Conservation (phyloP, 805 yeast species). For the Blastobotrys mokoenaii region DNA sequence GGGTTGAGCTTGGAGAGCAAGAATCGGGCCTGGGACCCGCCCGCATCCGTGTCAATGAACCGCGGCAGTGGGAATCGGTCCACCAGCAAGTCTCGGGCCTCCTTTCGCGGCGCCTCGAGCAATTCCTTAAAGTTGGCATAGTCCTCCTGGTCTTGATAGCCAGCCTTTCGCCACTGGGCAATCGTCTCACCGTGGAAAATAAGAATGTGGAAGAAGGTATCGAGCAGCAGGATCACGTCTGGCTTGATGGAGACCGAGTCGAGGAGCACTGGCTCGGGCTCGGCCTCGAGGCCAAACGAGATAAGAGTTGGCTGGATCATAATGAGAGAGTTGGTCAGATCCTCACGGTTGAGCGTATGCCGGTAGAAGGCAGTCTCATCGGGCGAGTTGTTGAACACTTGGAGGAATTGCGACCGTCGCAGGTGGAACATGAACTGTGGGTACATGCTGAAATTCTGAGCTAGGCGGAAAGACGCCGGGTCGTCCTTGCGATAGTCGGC, state of each 20-base stretch:
- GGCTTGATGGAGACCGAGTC: slow-evolving; percentile 91
- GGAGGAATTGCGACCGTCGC: slow-evolving; percentile 92
- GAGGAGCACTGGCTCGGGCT: slow-evolving; percentile 81
- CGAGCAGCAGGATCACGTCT: slow-evolving; percentile 78
- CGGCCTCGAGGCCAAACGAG: slow-evolving; percentile 73
- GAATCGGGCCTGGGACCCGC: slow-evolving; percentile 98
- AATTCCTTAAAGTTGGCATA: slow-evolving; percentile 81
- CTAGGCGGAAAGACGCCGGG: slow-evolving; percentile 69
- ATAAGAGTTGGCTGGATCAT: slow-evolving; percentile 98
- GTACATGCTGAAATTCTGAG: slow-evolving; percentile 75
- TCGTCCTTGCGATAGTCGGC: slow-evolving; percentile 90
- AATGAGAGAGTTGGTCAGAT: slow-evolving; percentile 82
- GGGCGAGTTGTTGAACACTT: slow-evolving; percentile 95
- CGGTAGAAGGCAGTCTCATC: slow-evolving; percentile 98
- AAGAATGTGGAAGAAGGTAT: slow-evolving; percentile 93
- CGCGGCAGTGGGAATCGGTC: slow-evolving; percentile 98
- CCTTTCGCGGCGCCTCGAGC: slow-evolving; percentile 81
- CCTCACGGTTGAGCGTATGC: slow-evolving; percentile 85
- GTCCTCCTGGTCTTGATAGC: slow-evolving; percentile 86
- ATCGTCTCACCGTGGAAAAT: slow-evolving; percentile 93
- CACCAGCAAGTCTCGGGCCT: slow-evolving; percentile 82
- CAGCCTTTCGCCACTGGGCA: slow-evolving; percentile 93
- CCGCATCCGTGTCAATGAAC: slow-evolving; percentile 94
- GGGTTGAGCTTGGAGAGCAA: slow-evolving; percentile 92
- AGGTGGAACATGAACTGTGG: slow-evolving; percentile 95